phyloP scores from a whole-genome alignment of 2,329 filamentous ascomycete genomes.

The Thielaviopsis ethacetica region DNA sequence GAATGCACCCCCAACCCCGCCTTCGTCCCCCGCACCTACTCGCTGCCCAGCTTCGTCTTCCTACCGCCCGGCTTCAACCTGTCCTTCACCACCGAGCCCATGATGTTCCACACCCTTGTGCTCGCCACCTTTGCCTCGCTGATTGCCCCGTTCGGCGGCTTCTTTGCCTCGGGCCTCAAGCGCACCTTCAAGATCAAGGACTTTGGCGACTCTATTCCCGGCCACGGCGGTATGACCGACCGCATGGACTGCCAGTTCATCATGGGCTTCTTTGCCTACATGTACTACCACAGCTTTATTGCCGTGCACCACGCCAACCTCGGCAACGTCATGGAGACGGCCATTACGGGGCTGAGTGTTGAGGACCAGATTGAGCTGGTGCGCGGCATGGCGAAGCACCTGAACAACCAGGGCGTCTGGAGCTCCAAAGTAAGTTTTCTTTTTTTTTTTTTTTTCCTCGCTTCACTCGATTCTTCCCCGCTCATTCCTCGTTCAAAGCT shows the following conservation, averaged over 20 bases:
- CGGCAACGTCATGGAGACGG: constrained; percentile 75
- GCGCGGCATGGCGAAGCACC: constrained; percentile 44
- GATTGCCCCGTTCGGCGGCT: constrained; percentile 92
- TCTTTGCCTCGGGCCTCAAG: constrained; percentile 95
- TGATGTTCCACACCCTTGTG: constrained; percentile 83
- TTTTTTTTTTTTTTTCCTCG: not conserved
- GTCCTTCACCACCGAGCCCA: constrained; percentile 63
- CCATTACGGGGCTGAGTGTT: constrained; percentile 70
- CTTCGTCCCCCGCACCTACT: constrained; percentile 64
- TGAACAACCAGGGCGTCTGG: constrained; percentile 45
- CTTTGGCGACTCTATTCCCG: constrained; percentile 94
- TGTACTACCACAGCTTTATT: constrained; percentile 98
- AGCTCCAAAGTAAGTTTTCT: constrained; percentile 22
- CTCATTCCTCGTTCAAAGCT: not conserved
- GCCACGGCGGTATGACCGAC: constrained; percentile 94
- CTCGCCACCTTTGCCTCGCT: constrained; percentile 90
- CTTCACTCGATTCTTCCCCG: no score
- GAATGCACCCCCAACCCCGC: constrained; percentile 83
- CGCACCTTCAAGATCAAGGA: constrained; percentile 99
- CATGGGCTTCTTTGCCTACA: constrained; percentile 96
- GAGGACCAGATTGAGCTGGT: constrained; percentile 83
- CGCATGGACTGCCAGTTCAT: constrained; percentile 99
- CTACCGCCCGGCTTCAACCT: constrained; percentile 39
- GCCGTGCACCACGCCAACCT: constrained; percentile 73
- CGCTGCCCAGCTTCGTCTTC: constrained; percentile 57